These are phyloP conservation scores for Trichophaea hybrida DNA, from an alignment of 2,329 filamentous ascomycete genomes.

Conservation along the genomic window DNA sequence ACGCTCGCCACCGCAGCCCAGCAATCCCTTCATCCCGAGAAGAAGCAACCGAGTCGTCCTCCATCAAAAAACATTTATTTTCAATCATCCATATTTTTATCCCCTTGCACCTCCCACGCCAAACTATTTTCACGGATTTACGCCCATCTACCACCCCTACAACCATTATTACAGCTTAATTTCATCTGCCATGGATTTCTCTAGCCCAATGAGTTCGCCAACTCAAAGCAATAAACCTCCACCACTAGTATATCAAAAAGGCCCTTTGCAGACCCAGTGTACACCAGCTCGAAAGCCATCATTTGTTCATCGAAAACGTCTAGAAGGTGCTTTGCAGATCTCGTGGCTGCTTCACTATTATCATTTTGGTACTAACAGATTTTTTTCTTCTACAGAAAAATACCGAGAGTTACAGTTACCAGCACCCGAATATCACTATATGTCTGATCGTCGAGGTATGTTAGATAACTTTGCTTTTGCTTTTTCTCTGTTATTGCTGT, in stretches of 20 bases:
- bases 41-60: background rate
- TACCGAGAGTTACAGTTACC: background rate
- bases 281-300: background rate
- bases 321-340: too few species aligned
- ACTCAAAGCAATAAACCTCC: background rate
- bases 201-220: background rate
- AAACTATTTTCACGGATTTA: constrained; percentile 1
- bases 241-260: too few species aligned
- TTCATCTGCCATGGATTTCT: too few species aligned
- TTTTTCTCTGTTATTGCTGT: background rate
- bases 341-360: too few species aligned
- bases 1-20: background rate
- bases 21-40: background rate
- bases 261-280: background rate
- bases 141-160: background rate
- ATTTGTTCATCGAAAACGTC: background rate
- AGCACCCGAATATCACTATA: background rate
- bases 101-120: background rate
- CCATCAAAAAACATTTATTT: background rate
- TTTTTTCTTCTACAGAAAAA: too few species aligned
- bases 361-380: too few species aligned
- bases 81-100: background rate
- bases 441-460: background rate
- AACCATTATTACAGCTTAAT: background rate
- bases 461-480: background rate